These are phyloP conservation scores for Pseudopyrenochaeta lycopersici DNA, from an alignment of 2,329 filamentous ascomycete genomes.

Conservation along the genomic window DNA sequence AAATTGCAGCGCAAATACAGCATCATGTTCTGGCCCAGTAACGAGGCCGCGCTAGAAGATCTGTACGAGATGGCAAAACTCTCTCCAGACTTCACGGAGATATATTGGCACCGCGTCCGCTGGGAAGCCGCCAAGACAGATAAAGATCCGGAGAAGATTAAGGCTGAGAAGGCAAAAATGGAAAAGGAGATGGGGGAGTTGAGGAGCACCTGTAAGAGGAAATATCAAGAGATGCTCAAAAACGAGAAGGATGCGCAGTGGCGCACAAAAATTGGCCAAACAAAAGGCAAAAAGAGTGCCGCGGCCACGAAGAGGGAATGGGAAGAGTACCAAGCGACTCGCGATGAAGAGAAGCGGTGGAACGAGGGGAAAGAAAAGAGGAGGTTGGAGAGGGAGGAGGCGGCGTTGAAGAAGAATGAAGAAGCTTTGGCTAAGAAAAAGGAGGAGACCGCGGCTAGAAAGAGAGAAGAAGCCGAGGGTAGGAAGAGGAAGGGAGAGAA, in stretches of 20 bases:
- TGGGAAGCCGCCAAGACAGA: not conserved
- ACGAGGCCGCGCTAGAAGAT: constrained; percentile 2
- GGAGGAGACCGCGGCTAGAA: no score
- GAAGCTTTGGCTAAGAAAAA: no score
- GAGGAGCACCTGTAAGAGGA: not conserved
- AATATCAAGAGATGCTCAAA: not conserved
- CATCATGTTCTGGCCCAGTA: constrained; percentile 1
- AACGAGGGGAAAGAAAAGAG: not conserved
- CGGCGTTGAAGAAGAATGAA: not conserved
- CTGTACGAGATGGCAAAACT: not conserved
- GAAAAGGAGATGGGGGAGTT: not conserved
- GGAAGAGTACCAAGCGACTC: not conserved
- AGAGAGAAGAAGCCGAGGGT: not conserved
- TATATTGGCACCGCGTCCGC: not conserved
- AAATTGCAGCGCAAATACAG: not conserved
- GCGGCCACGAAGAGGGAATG: not conserved
- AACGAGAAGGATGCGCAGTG: not conserved
- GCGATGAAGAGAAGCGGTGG: not conserved
- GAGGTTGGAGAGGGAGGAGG: not conserved
- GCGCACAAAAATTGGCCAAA: not conserved
- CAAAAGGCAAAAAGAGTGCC: not conserved
- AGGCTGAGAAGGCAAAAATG: not conserved
- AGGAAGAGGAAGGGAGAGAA: not conserved
- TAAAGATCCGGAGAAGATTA: not conserved
- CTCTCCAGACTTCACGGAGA: not conserved